These are phyloP conservation scores for Botrytis galanthina DNA, from an alignment of 2,329 filamentous ascomycete species.

Conservation along the genomic window DNA sequence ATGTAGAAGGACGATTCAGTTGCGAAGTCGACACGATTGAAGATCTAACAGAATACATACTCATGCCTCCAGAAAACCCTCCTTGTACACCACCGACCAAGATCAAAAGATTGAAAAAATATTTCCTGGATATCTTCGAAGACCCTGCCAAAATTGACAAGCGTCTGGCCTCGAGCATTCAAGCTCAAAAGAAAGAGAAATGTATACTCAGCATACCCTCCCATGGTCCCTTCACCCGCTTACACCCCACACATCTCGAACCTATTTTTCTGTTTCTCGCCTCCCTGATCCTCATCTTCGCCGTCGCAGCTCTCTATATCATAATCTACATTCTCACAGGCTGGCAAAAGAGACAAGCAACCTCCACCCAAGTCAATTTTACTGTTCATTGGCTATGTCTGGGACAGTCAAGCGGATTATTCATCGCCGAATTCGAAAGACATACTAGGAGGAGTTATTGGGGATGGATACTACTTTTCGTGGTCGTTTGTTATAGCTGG, in stretches of 20 bases:
- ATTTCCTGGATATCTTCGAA: neutral
- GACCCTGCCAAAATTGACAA: neutral
- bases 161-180: neutral
- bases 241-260: neutral
- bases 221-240: neutral
- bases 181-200: neutral
- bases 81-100: neutral
- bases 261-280: neutral
- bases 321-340: neutral
- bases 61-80: neutral
- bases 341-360: neutral
- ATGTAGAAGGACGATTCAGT: neutral
- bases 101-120: neutral
- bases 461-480: neutral
- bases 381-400: neutral
- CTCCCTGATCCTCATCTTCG: neutral
- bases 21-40: neutral
- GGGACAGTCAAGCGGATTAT: neutral
- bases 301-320: neutral
- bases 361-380: neutral
- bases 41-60: neutral
- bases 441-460: conserved; percentile 4
- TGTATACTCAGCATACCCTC: neutral
- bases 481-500: neutral
- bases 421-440: neutral